These are phyloP conservation scores for Penstemon newberryi DNA, from an alignment of 257 asterid genomes.

Conservation along the genomic window DNA sequence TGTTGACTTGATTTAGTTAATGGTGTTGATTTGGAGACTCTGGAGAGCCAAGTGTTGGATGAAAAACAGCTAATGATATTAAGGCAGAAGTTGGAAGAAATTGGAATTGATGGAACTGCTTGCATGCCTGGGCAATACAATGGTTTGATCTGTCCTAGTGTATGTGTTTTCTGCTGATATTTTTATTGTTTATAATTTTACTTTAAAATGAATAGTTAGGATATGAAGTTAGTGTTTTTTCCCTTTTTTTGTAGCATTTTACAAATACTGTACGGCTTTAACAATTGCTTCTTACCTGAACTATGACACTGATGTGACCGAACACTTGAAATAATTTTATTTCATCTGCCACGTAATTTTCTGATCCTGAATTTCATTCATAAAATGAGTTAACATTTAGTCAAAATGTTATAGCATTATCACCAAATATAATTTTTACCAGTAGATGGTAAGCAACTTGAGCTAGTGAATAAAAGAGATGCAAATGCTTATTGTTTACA, in stretches of 20 bases:
- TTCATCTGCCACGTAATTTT: not conserved
- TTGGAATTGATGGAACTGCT: slow-evolving; percentile 52
- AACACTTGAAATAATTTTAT: not conserved
- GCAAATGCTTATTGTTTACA: not conserved
- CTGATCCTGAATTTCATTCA: not conserved
- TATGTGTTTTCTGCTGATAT: slow-evolving; percentile 33
- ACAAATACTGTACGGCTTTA: not conserved
- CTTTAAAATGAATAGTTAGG: not conserved
- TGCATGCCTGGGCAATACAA: slow-evolving; percentile 68
- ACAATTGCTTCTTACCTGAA: not conserved
- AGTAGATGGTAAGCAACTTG: too few relatives aligned
- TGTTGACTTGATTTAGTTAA: slow-evolving; percentile 37
- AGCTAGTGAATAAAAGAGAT: too few relatives aligned
- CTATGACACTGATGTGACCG: not conserved
- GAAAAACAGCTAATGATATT: slow-evolving; percentile 35
- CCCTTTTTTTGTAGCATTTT: not conserved
- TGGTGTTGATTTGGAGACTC: slow-evolving; percentile 43
- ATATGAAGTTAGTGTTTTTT: not conserved
- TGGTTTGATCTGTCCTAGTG: slow-evolving; percentile 66
- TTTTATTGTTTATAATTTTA: not conserved
- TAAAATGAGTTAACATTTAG: not conserved
- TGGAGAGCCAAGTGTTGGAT: slow-evolving; percentile 43
- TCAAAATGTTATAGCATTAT: too few relatives aligned
- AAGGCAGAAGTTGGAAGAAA: slow-evolving; percentile 49
- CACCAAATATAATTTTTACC: too few relatives aligned